These are phyloP conservation scores for Amborella trichopoda DNA, from an alignment of 164 flowering plant genomes.

Conservation along the genomic window DNA sequence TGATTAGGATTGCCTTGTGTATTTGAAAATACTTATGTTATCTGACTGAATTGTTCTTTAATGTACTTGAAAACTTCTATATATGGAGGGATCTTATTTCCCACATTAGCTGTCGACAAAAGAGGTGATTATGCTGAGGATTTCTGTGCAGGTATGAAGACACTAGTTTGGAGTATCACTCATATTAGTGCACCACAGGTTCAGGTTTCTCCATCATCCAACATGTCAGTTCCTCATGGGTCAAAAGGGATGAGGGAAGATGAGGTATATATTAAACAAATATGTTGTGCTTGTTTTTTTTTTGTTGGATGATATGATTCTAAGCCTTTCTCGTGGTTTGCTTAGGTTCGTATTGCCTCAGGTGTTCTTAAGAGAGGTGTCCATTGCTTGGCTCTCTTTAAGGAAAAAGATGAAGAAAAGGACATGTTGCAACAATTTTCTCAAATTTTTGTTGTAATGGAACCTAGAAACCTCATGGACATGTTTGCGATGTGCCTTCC, in stretches of 20 bases:
- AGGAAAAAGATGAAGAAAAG: constrained; percentile 91
- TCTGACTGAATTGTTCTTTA: too few species aligned
- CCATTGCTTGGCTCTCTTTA: constrained; percentile 87
- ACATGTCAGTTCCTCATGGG: constrained; percentile 39
- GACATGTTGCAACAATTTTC: constrained; percentile 83
- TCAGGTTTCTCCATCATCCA: constrained; percentile 48
- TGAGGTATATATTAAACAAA: constrained; percentile 45
- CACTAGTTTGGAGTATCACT: constrained; percentile 95
- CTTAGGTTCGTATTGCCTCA: constrained; percentile 89
- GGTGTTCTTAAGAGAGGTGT: constrained; percentile 92
- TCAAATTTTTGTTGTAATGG: constrained; percentile 83
- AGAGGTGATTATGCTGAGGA: too few species aligned
- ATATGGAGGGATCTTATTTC: too few species aligned
- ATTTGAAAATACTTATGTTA: too few species aligned
- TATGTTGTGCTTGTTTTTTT: not conserved
- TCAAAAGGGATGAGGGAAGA: constrained; percentile 96
- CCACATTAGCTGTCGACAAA: too few species aligned
- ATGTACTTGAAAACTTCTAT: too few species aligned
- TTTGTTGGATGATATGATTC: constrained; percentile 1
- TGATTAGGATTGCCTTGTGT: too few species aligned
- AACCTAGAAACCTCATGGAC: constrained; percentile 98
- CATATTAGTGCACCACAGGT: constrained; percentile 78
- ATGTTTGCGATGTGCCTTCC: constrained; percentile 98
- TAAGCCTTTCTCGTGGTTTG: not conserved
- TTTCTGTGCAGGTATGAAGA: constrained; percentile 79